Evolutionary conservation across 257 asterid species (phyloP), one percentile per base, ranked within the genome.

Genomic region (Coffea eugenioides): DNA sequence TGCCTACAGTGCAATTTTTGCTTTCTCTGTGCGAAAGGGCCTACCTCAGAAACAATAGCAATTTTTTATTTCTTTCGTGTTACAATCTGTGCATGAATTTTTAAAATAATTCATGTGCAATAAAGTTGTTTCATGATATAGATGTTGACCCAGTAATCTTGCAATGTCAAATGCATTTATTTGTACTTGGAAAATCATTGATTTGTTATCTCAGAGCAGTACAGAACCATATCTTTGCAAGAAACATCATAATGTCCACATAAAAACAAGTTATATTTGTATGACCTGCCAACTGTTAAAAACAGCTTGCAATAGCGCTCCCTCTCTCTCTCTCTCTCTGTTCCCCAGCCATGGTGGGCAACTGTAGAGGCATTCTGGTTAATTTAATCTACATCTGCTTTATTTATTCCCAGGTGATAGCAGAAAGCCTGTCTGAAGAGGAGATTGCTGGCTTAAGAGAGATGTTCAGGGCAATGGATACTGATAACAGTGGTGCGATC

Each of bases 391-490:
- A 65, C 39, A n/a, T 49, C 39, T 45, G 27, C 71, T 73, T 73
- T 70, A 70, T 83, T 73, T 87, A 57, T 78, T 70, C 84, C 83
- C 88, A 94, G 98, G 98, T 94, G 61, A 94, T 94, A 76, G 98
- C 98, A 80, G 98, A 94, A 86, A 94, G 97, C 86, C 86, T 92
- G 91, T 94, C 98, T 31, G 97, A 92, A 84, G 97, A 94, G 86
- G 98, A 94, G 88, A 94, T 94, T 80, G 97, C 97, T 4, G 98
- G 98, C 84, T 86, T 94, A 71, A 94, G 84, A 82, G 97, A 91
- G 89, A 94, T 94, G 98, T 94, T 94, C 85, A 87, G 79, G 86
- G 92, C 97, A 82, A 92, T 94, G 98, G 98, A 94, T 86, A 90
- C 97, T 75, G 98, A 94, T 84, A 91, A 88, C 76, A 94, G 98